phyloP scores from a whole-genome alignment of 331 rosid genomes.

The Stylosanthes scabra region DNA sequence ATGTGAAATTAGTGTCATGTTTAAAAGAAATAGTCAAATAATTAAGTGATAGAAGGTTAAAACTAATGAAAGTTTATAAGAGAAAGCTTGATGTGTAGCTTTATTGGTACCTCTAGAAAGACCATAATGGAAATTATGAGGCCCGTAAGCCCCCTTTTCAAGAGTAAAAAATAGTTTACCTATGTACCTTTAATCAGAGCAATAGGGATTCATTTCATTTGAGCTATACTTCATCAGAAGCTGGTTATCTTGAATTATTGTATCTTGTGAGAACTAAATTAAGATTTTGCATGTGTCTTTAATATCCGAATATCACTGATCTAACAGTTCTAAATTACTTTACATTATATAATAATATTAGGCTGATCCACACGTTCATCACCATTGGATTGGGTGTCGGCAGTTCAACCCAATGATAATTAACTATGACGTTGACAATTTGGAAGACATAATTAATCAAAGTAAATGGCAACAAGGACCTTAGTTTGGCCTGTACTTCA shows the following conservation, averaged over 20 bases:
- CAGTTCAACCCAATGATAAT: too few relatives aligned
- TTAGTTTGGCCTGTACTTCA: conserved; percentile 28
- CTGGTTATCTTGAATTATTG: conserved; percentile 1
- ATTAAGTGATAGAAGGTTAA: background rate
- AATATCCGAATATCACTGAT: background rate
- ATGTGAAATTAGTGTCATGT: background rate
- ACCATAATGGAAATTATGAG: background rate
- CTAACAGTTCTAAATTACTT: background rate
- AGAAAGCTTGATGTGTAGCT: background rate
- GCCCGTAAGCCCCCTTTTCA: background rate
- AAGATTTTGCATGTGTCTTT: background rate
- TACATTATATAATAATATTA: too few relatives aligned
- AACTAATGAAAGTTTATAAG: background rate
- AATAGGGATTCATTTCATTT: background rate
- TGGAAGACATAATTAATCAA: background rate
- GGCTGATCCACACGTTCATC: too few relatives aligned
- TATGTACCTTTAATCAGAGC: background rate
- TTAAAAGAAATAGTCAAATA: conserved; percentile 17
- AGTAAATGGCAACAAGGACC: conserved; percentile 23
- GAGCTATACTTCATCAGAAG: background rate
- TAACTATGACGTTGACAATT: too few relatives aligned
- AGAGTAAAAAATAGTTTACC: background rate
- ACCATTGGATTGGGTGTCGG: too few relatives aligned
- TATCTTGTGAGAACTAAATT: background rate
- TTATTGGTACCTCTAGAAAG: background rate